phyloP scores from a whole-genome alignment of 2,329 filamentous ascomycete species.

The Phialocephala sp. region DNA sequence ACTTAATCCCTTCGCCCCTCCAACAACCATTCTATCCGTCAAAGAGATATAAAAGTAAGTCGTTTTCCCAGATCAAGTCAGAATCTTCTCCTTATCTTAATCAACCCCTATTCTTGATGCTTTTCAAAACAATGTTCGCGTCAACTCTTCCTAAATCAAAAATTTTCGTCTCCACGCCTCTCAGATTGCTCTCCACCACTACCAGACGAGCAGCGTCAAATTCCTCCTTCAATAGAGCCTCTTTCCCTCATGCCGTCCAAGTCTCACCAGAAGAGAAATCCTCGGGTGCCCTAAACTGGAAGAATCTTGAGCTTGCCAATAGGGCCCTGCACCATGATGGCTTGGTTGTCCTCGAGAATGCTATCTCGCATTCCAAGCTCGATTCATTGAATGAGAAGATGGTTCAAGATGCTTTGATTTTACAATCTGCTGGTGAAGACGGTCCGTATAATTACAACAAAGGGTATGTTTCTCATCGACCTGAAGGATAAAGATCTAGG shows the following conservation, averaged over 20 bases:
- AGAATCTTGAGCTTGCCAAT: conserved; percentile 62
- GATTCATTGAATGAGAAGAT: conserved; percentile 63
- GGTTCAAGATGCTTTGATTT: conserved; percentile 59
- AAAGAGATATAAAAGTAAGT: background rate
- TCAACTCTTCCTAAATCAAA: background rate
- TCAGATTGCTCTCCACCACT: background rate
- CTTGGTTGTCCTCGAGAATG: conserved; percentile 60
- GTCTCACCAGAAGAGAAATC: conserved; percentile 25
- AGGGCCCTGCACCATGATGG: conserved; percentile 58
- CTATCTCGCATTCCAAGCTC: conserved; percentile 55
- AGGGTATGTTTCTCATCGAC: conserved; percentile 42
- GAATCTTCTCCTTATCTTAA: background rate
- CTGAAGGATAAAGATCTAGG: background rate
- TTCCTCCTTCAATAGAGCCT: background rate
- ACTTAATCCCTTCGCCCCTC: no score
- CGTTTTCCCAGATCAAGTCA: background rate
- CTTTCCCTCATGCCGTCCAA: conserved; percentile 22
- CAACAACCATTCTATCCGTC: background rate
- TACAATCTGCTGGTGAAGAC: conserved; percentile 58
- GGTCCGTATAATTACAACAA: conserved; percentile 68
- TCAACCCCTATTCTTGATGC: background rate
- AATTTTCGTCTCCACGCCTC: background rate
- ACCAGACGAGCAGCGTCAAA: background rate
- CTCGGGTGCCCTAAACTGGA: conserved; percentile 23
- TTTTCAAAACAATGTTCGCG: background rate